Base-by-base conservation (phyloP, 306 rosid genomes). In the Glycine tomentella region DNA sequence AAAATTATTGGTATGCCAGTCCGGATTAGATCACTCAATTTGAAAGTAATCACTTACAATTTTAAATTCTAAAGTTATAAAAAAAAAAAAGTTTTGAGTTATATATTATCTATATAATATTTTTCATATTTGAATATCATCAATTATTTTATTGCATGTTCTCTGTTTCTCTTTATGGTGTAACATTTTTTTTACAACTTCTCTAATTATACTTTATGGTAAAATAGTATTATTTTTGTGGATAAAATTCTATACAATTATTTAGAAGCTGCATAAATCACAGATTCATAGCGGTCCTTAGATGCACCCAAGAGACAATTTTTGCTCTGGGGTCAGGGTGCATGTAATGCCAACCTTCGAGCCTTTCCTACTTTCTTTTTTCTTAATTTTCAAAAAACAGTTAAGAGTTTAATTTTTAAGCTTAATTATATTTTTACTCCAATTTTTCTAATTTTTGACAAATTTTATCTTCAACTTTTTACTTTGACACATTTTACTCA, bases 231-330 rank as follows among this genome's bases (percentile, higher is more conserved):
- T 25, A 31, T 25, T 70, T 49, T 49, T 70, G 38, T 49, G 75
- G 59, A 49, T 25, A 45, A 7, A 49, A 70, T 70, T 49, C 4
- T 49, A 20, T 15, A 52, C 50, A 72, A 52, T 17, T 48, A 69
- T 11, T 49, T 25, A 0, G 12, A 72, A 48, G 15, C 49, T 51
- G 14, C 36, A 15, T 9, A 15, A 52, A 34, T 11, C 50, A 34
- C 15, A 36, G 49, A 72, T 72, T 36, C 9, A 53, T 53, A 11
- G 10, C 1, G 51, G 76, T 55, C 66, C 77, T 55, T 55, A 55
- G 16, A 38, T 40, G 38, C 50, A 53, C 14, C 51, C 52, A 56
- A 15, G 77, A 40, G 52, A 0, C 77, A 50, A 7, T 6, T 71
- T 70, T 12, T 13, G 7, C 44, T 7, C 12, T 50, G 42, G 20